Base-by-base conservation (phyloP, 208 protist species). In the Porcisia hertigi region DNA sequence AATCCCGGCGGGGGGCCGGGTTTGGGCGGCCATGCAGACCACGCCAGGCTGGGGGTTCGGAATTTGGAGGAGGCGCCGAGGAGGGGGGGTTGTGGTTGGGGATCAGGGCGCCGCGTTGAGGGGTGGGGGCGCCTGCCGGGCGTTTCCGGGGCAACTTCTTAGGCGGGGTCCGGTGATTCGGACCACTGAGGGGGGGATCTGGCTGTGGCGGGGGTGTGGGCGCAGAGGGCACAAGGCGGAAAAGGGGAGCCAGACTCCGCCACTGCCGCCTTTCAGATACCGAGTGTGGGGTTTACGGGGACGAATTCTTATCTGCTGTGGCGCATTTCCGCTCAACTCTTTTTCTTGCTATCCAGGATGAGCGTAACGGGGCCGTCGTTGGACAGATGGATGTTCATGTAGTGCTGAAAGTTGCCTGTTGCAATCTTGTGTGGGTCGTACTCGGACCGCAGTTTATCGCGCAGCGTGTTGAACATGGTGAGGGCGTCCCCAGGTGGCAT, bases 281-380 rank as follows among this genome's bases (percentile, higher is more conserved):
- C 23, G 43, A 20, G 39, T 14, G 2, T 34, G 34, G 34, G 25
- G 54, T 5, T n/a, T 23, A 11, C 57, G 16, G 25, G 34, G 16
- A 16, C 11, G 36, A 41, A 39, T 62, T 41, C 5, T 62, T 14
- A 34, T 34, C 2, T 1, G n/a, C 58, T 23, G n/a, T 62, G 58
- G 58, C 25, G 58, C 12, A 18, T 4, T 62, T 34, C 11, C 30
- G 11, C 30, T 77, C 53, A 82, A 25, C 83, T 45, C 30, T 75
- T 77, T 55, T 87, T 88, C 54, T 84, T 86, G 79, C 85, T 93
- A 75, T 98, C 94, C 1, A 97, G 79, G 8, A 94, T 75, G 34
- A 98, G 79, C n/a, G 95, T 98, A 1, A 97, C 90, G 12, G 95
- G 95, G 23, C 94, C 95, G 73, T 98, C 95, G 63, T 94, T 98